Evolutionary conservation across 345 rosid species (phyloP).

Genomic region (Odontarrhena argentea): DNA sequence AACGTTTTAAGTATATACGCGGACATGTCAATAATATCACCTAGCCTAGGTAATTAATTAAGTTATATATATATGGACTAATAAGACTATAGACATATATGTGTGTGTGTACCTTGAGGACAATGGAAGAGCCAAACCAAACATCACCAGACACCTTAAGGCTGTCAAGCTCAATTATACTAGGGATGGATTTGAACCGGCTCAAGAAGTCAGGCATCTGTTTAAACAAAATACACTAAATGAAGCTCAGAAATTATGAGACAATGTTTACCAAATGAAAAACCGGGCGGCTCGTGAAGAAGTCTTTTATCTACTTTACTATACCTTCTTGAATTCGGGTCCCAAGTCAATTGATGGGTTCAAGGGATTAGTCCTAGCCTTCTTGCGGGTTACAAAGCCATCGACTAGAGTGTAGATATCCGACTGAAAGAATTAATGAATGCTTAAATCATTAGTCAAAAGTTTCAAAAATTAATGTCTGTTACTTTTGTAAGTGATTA

Average conservation of each 20-base stretch:
- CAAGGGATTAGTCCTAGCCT: conserved; percentile 67
- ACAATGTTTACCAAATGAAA: neutral
- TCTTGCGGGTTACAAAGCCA: conserved; percentile 73
- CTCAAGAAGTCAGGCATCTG: conserved; percentile 85
- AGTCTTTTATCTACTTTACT: neutral
- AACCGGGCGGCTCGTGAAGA: too few relatives aligned
- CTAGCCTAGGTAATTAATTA: too few relatives aligned
- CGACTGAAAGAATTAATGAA: conserved; percentile 53
- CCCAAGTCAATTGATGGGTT: conserved; percentile 93
- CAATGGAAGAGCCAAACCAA: conserved; percentile 72
- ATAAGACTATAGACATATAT: too few relatives aligned
- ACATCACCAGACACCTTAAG: conserved; percentile 95
- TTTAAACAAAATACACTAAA: neutral
- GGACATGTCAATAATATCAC: too few relatives aligned
- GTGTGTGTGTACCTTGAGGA: conserved; percentile 66
- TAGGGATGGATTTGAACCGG: conserved; percentile 89
- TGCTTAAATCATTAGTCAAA: neutral
- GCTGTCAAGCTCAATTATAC: conserved; percentile 84
- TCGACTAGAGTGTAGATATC: conserved; percentile 79
- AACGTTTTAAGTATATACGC: too few relatives aligned
- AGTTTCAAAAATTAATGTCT: too few relatives aligned
- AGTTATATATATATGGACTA: neutral
- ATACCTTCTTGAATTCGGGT: conserved; percentile 93
- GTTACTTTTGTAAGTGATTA: conserved; percentile 5
- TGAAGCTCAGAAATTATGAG: neutral